Base-by-base conservation (phyloP, 108 stramenopile species). In the Cyclotella cryptica region DNA sequence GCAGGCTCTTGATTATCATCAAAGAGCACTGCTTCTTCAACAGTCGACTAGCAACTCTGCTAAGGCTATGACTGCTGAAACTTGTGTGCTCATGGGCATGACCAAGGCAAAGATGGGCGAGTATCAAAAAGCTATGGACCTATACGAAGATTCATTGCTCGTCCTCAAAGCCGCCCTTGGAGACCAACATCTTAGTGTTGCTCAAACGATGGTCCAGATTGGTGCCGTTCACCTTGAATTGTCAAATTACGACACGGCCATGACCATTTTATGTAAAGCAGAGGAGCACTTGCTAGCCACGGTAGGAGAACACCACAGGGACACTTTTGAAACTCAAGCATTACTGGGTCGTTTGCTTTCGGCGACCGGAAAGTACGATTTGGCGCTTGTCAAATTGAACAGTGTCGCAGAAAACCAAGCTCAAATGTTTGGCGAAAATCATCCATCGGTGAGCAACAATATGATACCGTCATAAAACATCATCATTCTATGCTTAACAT, bases 1-100 rank as follows among this genome's bases (percentile, higher is more conserved):
- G 39, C 77, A 92, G 82, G 91, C 91, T 10, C 78, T 92, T 53
- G 89, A 90, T 68, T 90, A 92, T 65, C 88, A 92, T 59, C 85
- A 90, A 63, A 72, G 77, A 43, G 88, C 89, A 12, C 74, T 90
- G 35, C 77, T 73, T 4, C 78, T 88, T 41, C 89, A 92, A 74
- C 78, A 79, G 70, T 82, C 85, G 19, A 54, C 78, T 27, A 88
- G 88, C 14, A 86, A 85, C 45, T 83, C 40, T 55, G 74, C 74
- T 77, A 72, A 86, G 82, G 64, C 84, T 75, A 52, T 85, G 89
- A 75, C 80, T 82, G 89, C 91, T 10, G 88, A 88, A 80, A 87
- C 87, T 13, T 75, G 77, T 29, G 89, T 92, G 10, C 52, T 92
- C 28, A 88, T 80, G 35, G 91, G 88, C 9, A 88, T 86, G 66